These are phyloP conservation scores for Backusella parvicylindrica DNA, from an alignment of 192 early-diverging fungal species.

Conservation along the genomic window DNA sequence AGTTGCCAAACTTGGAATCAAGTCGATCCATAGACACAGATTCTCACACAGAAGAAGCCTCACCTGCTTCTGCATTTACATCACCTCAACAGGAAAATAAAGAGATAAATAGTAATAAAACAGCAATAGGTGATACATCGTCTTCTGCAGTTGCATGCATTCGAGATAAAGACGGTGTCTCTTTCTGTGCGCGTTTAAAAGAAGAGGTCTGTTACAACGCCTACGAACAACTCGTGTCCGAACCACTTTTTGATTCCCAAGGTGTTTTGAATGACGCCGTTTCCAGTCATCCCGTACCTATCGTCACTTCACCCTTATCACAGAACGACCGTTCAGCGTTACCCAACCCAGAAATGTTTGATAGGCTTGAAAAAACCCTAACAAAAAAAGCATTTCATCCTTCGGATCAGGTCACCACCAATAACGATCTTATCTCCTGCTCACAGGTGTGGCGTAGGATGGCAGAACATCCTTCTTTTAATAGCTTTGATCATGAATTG, in stretches of 20 bases:
- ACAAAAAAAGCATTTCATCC: neutral
- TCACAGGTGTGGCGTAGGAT: constrained; percentile 48
- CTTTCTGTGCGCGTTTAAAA: constrained; percentile 29
- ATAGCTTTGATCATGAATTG: constrained; percentile 44
- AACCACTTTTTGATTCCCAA: constrained; percentile 26
- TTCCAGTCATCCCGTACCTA: constrained; percentile 20
- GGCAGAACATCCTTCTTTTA: constrained; percentile 52
- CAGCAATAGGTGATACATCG: too few species aligned
- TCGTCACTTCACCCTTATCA: constrained; percentile 3
- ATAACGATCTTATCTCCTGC: constrained; percentile 30
- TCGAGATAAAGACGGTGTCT: constrained; percentile 27
- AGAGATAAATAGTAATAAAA: neutral
- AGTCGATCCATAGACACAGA: neutral
- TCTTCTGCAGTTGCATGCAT: constrained; percentile 8
- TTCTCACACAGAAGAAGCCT: neutral
- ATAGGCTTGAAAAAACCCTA: neutral
- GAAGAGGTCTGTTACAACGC: constrained; percentile 31
- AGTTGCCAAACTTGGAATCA: neutral
- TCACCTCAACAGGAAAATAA: neutral
- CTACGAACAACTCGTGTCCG: constrained; percentile 25
- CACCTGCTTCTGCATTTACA: neutral
- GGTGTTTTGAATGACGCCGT: constrained; percentile 19
- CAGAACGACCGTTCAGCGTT: neutral
- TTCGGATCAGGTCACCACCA: neutral
- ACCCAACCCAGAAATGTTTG: neutral